Conservation (phyloP, 2,329 filamentous ascomycete genomes). For the Aspergillus quadricinctus region DNA sequence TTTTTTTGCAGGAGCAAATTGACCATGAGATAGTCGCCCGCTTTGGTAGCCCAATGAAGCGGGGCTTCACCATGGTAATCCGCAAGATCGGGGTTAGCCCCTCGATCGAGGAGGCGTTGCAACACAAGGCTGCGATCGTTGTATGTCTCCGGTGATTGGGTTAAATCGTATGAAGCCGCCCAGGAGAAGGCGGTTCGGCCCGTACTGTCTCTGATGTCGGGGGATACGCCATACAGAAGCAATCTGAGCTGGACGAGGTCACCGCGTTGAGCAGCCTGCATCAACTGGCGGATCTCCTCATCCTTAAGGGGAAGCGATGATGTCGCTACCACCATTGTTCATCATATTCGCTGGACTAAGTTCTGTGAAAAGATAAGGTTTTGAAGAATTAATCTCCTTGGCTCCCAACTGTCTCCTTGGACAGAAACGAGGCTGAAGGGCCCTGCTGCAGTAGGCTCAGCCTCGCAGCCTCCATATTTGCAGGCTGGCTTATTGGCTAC, state of each 20-base stretch:
- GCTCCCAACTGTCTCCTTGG: background rate
- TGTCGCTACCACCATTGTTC: background rate
- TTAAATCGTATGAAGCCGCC: constrained; percentile 5
- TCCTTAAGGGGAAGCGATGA: background rate
- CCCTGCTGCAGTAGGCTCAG: background rate
- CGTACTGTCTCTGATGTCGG: constrained; percentile 3
- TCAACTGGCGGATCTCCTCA: constrained; percentile 4
- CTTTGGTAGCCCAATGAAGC: constrained; percentile 11
- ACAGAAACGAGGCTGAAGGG: background rate
- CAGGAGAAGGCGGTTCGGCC: constrained; percentile 12
- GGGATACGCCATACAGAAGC: constrained; percentile 8
- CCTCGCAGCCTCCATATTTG: background rate
- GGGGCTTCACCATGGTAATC: constrained; percentile 11
- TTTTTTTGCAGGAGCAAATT: constrained; percentile 6
- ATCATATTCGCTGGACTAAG: background rate
- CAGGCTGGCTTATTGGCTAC: background rate
- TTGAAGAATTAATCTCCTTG: background rate
- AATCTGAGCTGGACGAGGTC: background rate
- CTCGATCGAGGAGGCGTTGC: constrained; percentile 9
- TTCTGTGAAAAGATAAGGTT: background rate
- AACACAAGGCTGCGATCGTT: background rate
- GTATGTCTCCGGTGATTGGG: background rate
- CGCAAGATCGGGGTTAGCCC: constrained; percentile 7
- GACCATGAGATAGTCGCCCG: constrained; percentile 6
- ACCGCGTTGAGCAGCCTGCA: constrained; percentile 3